Percentiles rank a stretch among this genome's conserved stretches.
phyloP scores from a whole-genome alignment of 2,329 filamentous ascomycete species.

The Juglanconis juglandina region DNA sequence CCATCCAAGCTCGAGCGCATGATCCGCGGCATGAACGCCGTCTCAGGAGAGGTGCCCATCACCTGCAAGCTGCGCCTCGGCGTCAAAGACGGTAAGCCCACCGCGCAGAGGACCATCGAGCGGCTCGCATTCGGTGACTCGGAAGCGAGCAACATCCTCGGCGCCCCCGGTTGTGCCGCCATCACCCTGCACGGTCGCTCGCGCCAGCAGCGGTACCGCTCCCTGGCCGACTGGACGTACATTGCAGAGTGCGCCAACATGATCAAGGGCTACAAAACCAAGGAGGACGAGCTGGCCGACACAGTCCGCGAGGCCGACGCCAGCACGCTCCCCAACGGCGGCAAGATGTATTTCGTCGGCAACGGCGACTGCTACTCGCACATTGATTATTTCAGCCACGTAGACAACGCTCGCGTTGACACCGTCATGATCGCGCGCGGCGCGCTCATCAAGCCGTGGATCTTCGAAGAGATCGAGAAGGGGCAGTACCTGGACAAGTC shows the following conservation, averaged over 20 bases:
- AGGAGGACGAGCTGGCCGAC: slow-evolving; percentile 65
- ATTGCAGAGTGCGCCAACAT: slow-evolving; percentile 86
- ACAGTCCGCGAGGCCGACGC: slow-evolving; percentile 75
- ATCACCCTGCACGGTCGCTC: slow-evolving; percentile 92
- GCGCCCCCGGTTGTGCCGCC: slow-evolving; percentile 84
- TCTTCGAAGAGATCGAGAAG: slow-evolving; percentile 92
- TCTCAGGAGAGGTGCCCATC: slow-evolving; percentile 86
- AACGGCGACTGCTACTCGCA: slow-evolving; percentile 98
- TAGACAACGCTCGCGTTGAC: slow-evolving; percentile 77
- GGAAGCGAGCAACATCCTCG: slow-evolving; percentile 66
- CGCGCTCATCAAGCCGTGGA: slow-evolving; percentile 94
- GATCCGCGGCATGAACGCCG: slow-evolving; percentile 90
- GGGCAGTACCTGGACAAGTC: slow-evolving; percentile 96
- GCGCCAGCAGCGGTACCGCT: slow-evolving; percentile 90
- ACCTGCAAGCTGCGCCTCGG: slow-evolving; percentile 94
- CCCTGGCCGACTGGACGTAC: slow-evolving; percentile 89
- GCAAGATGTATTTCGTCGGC: slow-evolving; percentile 84
- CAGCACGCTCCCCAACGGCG: slow-evolving; percentile 66
- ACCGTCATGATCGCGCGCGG: slow-evolving; percentile 97
- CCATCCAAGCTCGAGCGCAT: slow-evolving; percentile 90
- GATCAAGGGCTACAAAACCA: slow-evolving; percentile 73
- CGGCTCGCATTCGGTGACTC: slow-evolving; percentile 76
- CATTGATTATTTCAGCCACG: slow-evolving; percentile 75
- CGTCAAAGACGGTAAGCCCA: slow-evolving; percentile 74
- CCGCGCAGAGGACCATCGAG: slow-evolving; percentile 75